These are phyloP conservation scores for thale cress (Arabidopsis thaliana) DNA, from an alignment of 345 rosid genomes.

Conservation along the genomic window DNA sequence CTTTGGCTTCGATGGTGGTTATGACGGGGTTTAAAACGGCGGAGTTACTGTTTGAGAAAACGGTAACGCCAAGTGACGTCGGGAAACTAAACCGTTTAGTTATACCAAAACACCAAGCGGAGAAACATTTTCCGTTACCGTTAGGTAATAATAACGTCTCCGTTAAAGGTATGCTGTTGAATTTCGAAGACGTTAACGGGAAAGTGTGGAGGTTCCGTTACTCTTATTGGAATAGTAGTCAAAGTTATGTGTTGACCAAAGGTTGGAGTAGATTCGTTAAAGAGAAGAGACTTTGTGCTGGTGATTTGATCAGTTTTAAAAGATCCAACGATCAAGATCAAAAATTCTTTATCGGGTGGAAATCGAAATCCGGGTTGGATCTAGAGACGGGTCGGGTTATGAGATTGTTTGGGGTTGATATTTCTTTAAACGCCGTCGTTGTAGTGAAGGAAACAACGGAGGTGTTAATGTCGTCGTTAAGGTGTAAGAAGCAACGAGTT, in stretches of 20 bases:
- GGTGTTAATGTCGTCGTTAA: slow-evolving; percentile 45
- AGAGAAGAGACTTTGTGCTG: slow-evolving; percentile 80
- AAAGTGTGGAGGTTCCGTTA: slow-evolving; percentile 93
- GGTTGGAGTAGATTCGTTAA: slow-evolving; percentile 96
- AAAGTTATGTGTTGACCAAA: slow-evolving; percentile 88
- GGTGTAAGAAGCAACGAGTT: slow-evolving; percentile 73
- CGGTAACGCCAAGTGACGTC: slow-evolving; percentile 92
- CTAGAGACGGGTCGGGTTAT: slow-evolving; percentile 55
- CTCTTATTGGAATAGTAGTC: slow-evolving; percentile 98
- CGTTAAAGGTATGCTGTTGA: slow-evolving; percentile 64
- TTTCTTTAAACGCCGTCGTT: slow-evolving; percentile 44
- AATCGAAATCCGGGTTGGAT: slow-evolving; percentile 43
- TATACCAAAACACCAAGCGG: slow-evolving; percentile 94
- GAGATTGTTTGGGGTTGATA: slow-evolving; percentile 65
- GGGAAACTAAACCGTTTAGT: slow-evolving; percentile 94
- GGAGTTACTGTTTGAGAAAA: slow-evolving; percentile 80
- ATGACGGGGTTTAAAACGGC: slow-evolving; percentile 47
- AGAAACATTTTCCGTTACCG: slow-evolving; percentile 70
- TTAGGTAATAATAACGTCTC: slow-evolving; percentile 38
- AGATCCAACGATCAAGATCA: slow-evolving; percentile 77
- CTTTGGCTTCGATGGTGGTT: neutral
- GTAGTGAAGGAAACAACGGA: slow-evolving; percentile 58
- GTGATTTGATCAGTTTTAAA: slow-evolving; percentile 78
- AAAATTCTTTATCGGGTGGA: slow-evolving; percentile 71
- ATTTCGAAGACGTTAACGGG: slow-evolving; percentile 71